Evolutionary conservation across 768 basidiomycete genomes (phyloP), one percentile per base, ranked within the genome.

Genomic region (Cystofilobasidium bisporidii): DNA sequence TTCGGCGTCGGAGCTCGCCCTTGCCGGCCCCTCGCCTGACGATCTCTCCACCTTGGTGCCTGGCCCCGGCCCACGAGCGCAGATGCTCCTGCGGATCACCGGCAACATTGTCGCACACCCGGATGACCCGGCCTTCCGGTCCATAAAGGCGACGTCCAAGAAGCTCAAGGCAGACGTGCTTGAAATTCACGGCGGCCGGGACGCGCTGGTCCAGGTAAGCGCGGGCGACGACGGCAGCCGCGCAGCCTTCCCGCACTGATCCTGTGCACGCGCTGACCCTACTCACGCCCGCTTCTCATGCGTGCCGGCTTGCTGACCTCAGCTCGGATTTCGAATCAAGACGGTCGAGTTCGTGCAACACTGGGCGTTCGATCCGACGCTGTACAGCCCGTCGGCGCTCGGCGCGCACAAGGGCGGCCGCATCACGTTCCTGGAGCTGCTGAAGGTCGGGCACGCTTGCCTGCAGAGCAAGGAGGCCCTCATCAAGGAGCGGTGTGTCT

Each of bases 151-250:
- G 22, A 5, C 59, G 4, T 60, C 58, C 33, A 66, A 61, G 22
- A 47, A 48, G 24, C 65, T 66, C 58, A 66, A 33, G 11, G 41
- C 20, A n/a, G 58, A 66, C 50, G 47, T 66, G 40, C 58, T 66
- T 26, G 59, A 59, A 3, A 50, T 61, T 47, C 26, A 24, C 38
- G 65, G 65, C 15, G 65, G 65, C 1, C 43, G 36, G n/a, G 59
- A 66, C 17, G 57, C 58, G 22, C 17, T 66, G 22, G 47, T 61
- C 6, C 43, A 26, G 15, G 65, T 66, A n/a, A n/a, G n/a, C n/a
- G n/a, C n/a, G n/a, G n/a, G n/a, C n/a, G n/a, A n/a, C n/a, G n/a
- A n/a, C n/a, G n/a, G n/a, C n/a, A n/a, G n/a, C n/a, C n/a, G n/a
- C n/a, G n/a, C n/a, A n/a, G n/a, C n/a, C n/a, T n/a, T n/a, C n/a